Evolutionary conservation across 441 rosid species (phyloP), one percentile per base, ranked within the genome.

Genomic region (Pelargonium australe): DNA sequence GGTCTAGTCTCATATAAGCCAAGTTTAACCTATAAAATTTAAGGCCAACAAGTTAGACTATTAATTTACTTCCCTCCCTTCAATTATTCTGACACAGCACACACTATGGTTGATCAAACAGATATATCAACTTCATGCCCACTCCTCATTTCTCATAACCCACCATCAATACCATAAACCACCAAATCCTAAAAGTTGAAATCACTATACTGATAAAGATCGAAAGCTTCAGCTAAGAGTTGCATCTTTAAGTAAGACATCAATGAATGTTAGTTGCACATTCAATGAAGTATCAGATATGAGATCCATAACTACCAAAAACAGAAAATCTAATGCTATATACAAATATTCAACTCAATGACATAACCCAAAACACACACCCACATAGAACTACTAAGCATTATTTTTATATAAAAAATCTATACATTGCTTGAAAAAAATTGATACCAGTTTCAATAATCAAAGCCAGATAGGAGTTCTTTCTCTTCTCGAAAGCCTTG

Each of bases 401-500:
- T 31, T 31, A 31, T 31, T 31, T 31, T 3, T 31, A 31, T 31
- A 49, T 11, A 49, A 2, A 12, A 13, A 51, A 25, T 0, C 28
- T 25, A 25, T 25, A 25, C 28, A 25, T 25, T 25, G 28, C 2
- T 25, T 25, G 28, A 51, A 51, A 51, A 0, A 7, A 17, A 57
- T 4, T 23, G 19, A 51, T 76, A 94, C 98, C 95, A 62, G 95
- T 90, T 82, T 90, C 87, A 10, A 92, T 81, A 76, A 81, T 61
- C 64, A 87, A 43, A 79, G 96, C 93, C 28, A 83, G 70, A 68
- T 62, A 78, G 0, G 96, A 90, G 53, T 80, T 95, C 79, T 82
- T 85, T 73, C 84, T 75, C 83, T 80, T 84, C 82, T 82, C 85
- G 70, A 86, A 92, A 75, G 98, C 97, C 37, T 86, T 92, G 72